phyloP scores from a whole-genome alignment of 1,284 basidiomycete genomes.

The Sanguinoderma infundibulare region DNA sequence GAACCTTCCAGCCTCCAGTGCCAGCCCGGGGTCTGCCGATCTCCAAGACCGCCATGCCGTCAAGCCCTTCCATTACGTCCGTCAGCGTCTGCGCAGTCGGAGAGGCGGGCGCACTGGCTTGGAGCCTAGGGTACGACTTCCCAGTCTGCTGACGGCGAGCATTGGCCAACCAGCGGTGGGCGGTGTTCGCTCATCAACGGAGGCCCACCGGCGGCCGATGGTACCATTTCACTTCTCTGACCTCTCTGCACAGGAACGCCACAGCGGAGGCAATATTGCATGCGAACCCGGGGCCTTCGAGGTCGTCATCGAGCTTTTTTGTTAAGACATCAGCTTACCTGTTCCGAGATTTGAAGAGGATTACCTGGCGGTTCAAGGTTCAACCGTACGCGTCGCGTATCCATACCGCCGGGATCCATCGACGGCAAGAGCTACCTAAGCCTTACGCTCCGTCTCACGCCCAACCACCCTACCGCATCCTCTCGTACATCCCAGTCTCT shows the following conservation, averaged over 20 bases:
- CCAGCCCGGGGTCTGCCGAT: neutral
- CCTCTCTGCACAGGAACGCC: too few relatives aligned
- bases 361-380: neutral
- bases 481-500: neutral
- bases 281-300: too few relatives aligned
- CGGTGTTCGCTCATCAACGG: too few relatives aligned
- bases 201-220: too few relatives aligned
- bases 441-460: neutral
- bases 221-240: too few relatives aligned
- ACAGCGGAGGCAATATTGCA: too few relatives aligned
- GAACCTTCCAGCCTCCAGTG: neutral
- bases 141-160: too few relatives aligned
- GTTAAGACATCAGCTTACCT: neutral
- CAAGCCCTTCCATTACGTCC: neutral
- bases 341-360: neutral
- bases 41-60: neutral
- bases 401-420: neutral
- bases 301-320: neutral
- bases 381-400: neutral
- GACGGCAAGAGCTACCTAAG: too few relatives aligned
- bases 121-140: too few relatives aligned
- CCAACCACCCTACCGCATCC: neutral
- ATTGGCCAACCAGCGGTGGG: too few relatives aligned
- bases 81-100: too few relatives aligned
- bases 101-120: too few relatives aligned